Evolutionary conservation across 2,329 filamentous ascomycete species (phyloP).

Genomic region (Emericellopsis atlantica): DNA sequence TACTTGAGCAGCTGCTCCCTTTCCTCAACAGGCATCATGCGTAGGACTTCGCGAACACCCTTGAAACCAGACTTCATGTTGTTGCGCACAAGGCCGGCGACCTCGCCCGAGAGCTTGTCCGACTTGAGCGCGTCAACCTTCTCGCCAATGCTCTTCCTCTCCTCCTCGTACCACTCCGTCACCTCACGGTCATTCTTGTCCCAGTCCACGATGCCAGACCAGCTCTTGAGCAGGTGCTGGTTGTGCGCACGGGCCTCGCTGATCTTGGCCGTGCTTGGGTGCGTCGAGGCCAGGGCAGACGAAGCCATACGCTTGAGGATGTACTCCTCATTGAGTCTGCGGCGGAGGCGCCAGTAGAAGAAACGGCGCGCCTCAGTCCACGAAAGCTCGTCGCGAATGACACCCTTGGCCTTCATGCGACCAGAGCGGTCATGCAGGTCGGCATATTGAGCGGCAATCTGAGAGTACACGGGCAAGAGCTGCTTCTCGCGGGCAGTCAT

Average conservation of each 20-base stretch:
- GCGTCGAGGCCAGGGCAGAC: slow-evolving; percentile 17
- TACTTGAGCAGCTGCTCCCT: slow-evolving; percentile 68
- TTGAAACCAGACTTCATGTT: slow-evolving; percentile 60
- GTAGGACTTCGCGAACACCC: slow-evolving; percentile 75
- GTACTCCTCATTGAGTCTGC: slow-evolving; percentile 93
- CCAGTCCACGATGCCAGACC: slow-evolving; percentile 70
- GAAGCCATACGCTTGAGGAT: slow-evolving; percentile 78
- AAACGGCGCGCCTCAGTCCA: slow-evolving; percentile 88
- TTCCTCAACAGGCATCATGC: slow-evolving; percentile 79
- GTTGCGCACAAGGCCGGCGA: slow-evolving; percentile 28
- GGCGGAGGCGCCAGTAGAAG: slow-evolving; percentile 99
- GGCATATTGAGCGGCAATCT: slow-evolving; percentile 93
- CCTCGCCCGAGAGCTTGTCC: slow-evolving; percentile 45
- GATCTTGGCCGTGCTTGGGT: slow-evolving; percentile 25
- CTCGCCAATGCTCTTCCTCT: slow-evolving; percentile 67
- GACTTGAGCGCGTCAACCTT: slow-evolving; percentile 79
- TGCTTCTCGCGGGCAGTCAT: slow-evolving; percentile 78
- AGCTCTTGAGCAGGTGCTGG: slow-evolving; percentile 66
- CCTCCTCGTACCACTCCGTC: slow-evolving; percentile 92
- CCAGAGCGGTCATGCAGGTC: slow-evolving; percentile 94
- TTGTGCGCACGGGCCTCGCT: slow-evolving; percentile 50
- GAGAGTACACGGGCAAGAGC: slow-evolving; percentile 82
- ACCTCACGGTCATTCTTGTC: slow-evolving; percentile 70
- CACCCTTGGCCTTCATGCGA: slow-evolving; percentile 96
- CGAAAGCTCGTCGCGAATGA: slow-evolving; percentile 70